Evolutionary conservation across 352 stramenopile genomes (phyloP).

Genomic region (Globisporangium sylvaticum): DNA sequence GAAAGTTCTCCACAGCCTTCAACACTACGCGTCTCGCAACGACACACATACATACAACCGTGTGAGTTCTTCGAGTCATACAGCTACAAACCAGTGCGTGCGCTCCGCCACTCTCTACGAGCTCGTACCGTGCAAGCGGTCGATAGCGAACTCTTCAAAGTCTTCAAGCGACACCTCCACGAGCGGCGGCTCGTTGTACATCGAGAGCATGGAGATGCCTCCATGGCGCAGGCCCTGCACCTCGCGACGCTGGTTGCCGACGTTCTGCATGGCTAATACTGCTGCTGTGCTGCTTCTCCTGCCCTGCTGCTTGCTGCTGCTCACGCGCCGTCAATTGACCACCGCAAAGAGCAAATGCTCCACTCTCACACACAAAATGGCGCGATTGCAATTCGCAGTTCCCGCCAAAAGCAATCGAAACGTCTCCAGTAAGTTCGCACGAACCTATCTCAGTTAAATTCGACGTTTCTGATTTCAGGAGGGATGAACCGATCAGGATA

Average conservation of each 20-base stretch:
- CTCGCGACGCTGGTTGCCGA: conserved; percentile 67
- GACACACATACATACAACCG: neutral
- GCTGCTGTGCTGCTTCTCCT: neutral
- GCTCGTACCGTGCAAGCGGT: conserved; percentile 85
- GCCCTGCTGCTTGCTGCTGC: neutral
- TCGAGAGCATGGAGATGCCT: conserved; percentile 72
- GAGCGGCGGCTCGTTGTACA: conserved; percentile 93
- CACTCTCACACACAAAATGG: neutral
- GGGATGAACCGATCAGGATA: neutral
- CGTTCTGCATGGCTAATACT: conserved; percentile 65
- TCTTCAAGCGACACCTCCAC: conserved; percentile 97
- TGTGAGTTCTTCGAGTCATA: neutral
- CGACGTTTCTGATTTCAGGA: neutral
- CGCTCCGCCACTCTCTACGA: neutral
- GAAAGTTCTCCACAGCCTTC: conserved; percentile 87
- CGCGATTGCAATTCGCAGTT: conserved; percentile 12
- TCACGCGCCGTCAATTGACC: neutral
- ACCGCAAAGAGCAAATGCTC: neutral
- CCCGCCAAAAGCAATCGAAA: conserved; percentile 23
- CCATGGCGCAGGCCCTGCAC: conserved; percentile 36
- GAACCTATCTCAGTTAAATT: neutral
- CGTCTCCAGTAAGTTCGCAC: neutral
- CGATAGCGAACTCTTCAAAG: conserved; percentile 97
- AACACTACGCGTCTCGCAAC: conserved; percentile 29
- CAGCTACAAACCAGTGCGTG: too few relatives aligned